Evolutionary conservation across 1,284 basidiomycete genomes (phyloP), one percentile per base, ranked within the genome.

Genomic region (Puccinia coronata): DNA sequence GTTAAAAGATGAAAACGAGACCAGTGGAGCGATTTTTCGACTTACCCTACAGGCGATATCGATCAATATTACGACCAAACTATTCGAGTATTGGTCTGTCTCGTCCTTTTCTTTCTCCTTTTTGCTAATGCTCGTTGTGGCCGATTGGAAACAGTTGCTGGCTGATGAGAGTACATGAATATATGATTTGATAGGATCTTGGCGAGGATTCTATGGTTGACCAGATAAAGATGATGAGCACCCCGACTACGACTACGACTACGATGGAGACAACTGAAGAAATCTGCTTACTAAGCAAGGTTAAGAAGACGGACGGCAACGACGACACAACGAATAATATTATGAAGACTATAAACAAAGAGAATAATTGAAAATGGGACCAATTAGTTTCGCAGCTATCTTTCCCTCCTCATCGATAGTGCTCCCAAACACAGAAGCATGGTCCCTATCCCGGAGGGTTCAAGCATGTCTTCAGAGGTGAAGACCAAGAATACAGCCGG

Each of bases 381-480:
- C n/a, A n/a, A 88, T 87, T 75, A 91, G 91, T 80, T 95, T 87
- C 0, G 92, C 89, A 25, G 92, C 90, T 2, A 98, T 92, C 51
- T 86, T 6, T 89, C 87, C 86, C 95, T 96, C 78, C 86, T 99
- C 97, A 85, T 99, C 97, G 51, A 99, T 91, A 20, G 93, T 90
- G 8, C 91, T 91, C 1, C 97, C 97, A 80, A 98, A 91, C 65
- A 94, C 87, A 31, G 92, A 91, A 0, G 94, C 93, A 84, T 95
- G 94, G 85, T 99, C 96, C 85, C 96, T 94, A 84, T 99, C 96
- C 69, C 92, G 90, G 25, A 97, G 88, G n/a, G 95, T 90, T 83
- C 94, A 93, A 83, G 93, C 89, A 85, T 96, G 93, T 90, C 90
- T 82, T 94, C 92, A 20, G 92, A 93, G 1, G 93, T 93, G 86